A percentile compares a stretch with the other conserved stretches of the same genome.
These are phyloP conservation scores for Russula virescens DNA, from an alignment of 768 basidiomycete species.

Conservation along the genomic window DNA sequence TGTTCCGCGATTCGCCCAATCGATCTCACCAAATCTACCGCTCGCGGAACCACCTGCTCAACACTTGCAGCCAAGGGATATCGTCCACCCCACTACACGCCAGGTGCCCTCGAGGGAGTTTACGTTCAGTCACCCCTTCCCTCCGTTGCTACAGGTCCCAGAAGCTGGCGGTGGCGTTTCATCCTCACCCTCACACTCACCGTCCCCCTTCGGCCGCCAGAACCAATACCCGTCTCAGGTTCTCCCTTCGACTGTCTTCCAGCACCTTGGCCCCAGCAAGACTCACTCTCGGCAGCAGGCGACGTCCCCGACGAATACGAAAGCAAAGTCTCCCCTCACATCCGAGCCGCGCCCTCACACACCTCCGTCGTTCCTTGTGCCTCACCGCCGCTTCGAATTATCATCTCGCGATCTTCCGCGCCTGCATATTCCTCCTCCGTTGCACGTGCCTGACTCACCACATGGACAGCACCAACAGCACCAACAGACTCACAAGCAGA, in stretches of 20 bases:
- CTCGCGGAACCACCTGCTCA: neutral
- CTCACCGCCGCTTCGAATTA: conserved; percentile 1
- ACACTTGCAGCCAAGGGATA: neutral
- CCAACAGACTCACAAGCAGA: neutral
- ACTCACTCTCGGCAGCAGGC: neutral
- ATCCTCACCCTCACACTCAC: neutral
- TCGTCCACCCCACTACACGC: neutral
- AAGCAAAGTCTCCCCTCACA: neutral
- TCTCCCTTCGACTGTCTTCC: neutral
- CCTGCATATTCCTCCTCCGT: conserved; percentile 16
- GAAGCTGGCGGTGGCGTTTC: neutral
- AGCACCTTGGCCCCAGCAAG: neutral
- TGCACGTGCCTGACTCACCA: conserved; percentile 17
- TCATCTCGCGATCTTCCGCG: conserved; percentile 13
- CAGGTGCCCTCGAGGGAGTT: conserved; percentile 11
- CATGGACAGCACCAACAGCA: neutral
- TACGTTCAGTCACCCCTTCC: conserved; percentile 18
- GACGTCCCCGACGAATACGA: neutral
- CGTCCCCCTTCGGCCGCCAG: neutral
- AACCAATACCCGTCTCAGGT: neutral
- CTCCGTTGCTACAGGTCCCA: conserved; percentile 20
- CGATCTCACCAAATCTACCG: neutral
- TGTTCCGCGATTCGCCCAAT: neutral
- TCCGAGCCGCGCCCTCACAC: conserved; percentile 8
- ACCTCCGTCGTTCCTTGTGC: conserved; percentile 13